Base-by-base conservation (phyloP, 371 early-diverging fungal species). In the Parasitella parasitica region DNA sequence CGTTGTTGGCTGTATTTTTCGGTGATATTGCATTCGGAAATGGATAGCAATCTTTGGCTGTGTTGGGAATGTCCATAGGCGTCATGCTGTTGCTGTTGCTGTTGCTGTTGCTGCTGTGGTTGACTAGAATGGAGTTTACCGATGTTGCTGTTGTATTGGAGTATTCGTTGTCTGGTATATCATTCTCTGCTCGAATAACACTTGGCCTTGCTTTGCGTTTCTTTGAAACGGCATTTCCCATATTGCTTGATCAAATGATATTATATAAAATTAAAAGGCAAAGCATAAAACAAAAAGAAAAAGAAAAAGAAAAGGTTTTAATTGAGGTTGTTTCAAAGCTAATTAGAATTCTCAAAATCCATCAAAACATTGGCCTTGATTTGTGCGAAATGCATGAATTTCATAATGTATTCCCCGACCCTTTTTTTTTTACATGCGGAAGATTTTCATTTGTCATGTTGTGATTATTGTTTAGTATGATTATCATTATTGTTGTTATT, bases 71-170 rank as follows among this genome's bases (percentile, higher is more conserved):
- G 13, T 57, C 57, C 13, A 46, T 41, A 7, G 75, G 61, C 72
- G 70, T 27, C 68, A 71, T 20, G 61, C 69, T 48, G 73, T 60
- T n/a, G 72, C 70, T n/a, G 77, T 66, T n/a, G n/a, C n/a, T n/a
- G n/a, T n/a, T 6, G 72, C 69, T 13, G 75, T 72, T 37, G 70
- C 63, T 24, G 67, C 63, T 15, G 57, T 52, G 61, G 32, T 67
- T 77, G 50, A 75, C 70, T 8, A 78, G 73, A 64, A 78, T 73
- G 26, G 74, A 76, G 26, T 66, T 72, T 43, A 77, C 63, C 15
- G 78, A 77, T 12, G 78, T 66, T 5, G 75, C 71, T 15, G 78
- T 77, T 35, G 70, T 67, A 28, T 66, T 67, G 9, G 71, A 72
- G 26, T 59, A 61, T 50, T 77, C 78, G 65, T 77, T 77, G 38